Evolutionary conservation across 176 grass and related monocot species (phyloP), one percentile per base, ranked within the genome.

Genomic region (Dendrocalamus sinicus): DNA sequence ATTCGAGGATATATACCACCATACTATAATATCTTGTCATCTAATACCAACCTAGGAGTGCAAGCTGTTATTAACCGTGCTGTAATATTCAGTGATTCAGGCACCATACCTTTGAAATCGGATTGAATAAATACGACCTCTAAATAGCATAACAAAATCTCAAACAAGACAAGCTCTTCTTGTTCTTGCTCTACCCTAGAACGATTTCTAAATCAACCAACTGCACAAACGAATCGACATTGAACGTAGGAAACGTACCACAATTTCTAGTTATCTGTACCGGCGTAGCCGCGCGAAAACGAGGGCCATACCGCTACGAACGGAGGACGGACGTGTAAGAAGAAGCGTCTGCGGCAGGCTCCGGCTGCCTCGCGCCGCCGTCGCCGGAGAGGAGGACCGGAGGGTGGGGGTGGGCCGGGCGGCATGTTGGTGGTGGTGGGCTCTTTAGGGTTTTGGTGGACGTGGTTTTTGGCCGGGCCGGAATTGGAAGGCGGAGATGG

Each of bases 1-100:
- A 66, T 64, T 47, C 16, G 48, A 79, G 35, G 78, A 80, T 40
- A 80, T 50, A 37, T 66, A 53, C 51, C 46, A 69, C 47, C 40
- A 68, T 7, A 39, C 20, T 52, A 47, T 78, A 78, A 62, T 26
- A 78, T 17, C 16, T 9, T 17, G 24, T 5, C 23, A 73, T 52
- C 0, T 32, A 66, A 35, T 17, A 66, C 47, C 77, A 37, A 22
- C 61, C 19, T 51, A 37, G 61, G 10, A 80, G 1, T 66, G 19
- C 44, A 53, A 84, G 24, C 22, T 51, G 26, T 40, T 67, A 30
- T 26, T 41, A 61, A 5, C 15, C 23, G 57, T 13, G n/a, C 26
- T n/a, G 37, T 32, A 51, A 30, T 50, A 80, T 20, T 14, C 24
- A 39, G 12, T 40, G 28, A 12, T 54, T 40, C 35, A 58, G 51